A percentile compares a stretch with the other conserved stretches of the same genome.
phyloP scores from a whole-genome alignment of 352 stramenopile genomes.

The Elongisporangium prolatum region DNA sequence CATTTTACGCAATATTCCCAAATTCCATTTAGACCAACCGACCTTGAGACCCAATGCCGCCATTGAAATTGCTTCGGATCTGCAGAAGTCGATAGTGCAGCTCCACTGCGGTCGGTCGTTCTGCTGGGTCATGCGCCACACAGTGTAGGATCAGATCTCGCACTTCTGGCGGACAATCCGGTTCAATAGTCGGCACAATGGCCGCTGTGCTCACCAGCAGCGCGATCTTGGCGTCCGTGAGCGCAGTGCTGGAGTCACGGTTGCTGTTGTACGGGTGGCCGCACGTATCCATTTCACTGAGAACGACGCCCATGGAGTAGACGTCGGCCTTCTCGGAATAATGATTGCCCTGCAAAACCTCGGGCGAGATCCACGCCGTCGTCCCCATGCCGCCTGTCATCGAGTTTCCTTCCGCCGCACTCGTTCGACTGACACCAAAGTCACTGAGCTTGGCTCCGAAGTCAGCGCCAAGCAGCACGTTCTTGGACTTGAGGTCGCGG shows the following conservation, averaged over 20 bases:
- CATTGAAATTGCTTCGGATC: constrained; percentile 6
- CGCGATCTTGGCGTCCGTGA: constrained; percentile 45
- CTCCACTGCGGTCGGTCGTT: constrained; percentile 57
- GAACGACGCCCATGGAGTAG: constrained; percentile 34
- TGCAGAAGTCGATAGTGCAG: constrained; percentile 56
- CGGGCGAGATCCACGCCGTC: constrained; percentile 31
- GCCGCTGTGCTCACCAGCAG: constrained; percentile 45
- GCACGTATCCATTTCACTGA: constrained; percentile 28
- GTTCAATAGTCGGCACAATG: constrained; percentile 37
- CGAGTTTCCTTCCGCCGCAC: constrained; percentile 16
- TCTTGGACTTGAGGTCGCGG: constrained; percentile 54
- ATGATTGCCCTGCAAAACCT: constrained; percentile 24
- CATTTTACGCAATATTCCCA: too few species aligned
- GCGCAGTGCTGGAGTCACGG: constrained; percentile 18
- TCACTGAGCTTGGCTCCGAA: constrained; percentile 22
- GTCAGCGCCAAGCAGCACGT: constrained; percentile 29
- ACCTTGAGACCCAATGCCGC: background rate
- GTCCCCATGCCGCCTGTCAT: constrained; percentile 31
- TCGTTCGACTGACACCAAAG: constrained; percentile 25
- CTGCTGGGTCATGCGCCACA: constrained; percentile 36
- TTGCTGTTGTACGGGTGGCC: constrained; percentile 19
- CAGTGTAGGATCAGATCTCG: constrained; percentile 44
- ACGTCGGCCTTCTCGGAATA: constrained; percentile 31
- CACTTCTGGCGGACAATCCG: constrained; percentile 46
- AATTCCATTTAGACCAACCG: background rate